These are phyloP conservation scores for Tulasnella sp. DNA, from an alignment of 768 basidiomycete species.

Conservation along the genomic window DNA sequence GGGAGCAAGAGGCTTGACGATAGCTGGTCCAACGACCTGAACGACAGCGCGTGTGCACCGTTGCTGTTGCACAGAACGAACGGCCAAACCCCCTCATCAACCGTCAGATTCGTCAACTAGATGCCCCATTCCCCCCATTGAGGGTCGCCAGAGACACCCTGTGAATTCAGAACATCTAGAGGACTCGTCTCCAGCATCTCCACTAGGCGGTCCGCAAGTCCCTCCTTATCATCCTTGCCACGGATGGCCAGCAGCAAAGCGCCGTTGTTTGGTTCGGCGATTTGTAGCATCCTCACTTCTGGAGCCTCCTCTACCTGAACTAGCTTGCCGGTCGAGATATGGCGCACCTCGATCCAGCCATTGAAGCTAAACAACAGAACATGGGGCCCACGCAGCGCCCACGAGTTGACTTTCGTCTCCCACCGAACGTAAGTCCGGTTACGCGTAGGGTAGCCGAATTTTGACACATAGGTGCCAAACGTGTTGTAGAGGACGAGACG, in stretches of 20 bases:
- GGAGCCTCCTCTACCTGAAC: slow-evolving; percentile 77
- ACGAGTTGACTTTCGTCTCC: slow-evolving; percentile 67
- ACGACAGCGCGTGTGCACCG: not conserved
- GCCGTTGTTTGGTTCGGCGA: slow-evolving; percentile 41
- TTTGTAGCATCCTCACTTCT: slow-evolving; percentile 63
- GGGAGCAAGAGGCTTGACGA: not conserved
- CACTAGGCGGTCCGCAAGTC: slow-evolving; percentile 57
- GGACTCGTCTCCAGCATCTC: slow-evolving; percentile 69
- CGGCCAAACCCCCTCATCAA: not conserved
- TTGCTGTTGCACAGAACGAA: not conserved
- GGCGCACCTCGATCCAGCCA: slow-evolving; percentile 71
- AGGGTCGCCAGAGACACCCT: slow-evolving; percentile 32
- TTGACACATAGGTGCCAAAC: slow-evolving; percentile 72
- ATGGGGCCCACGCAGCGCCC: slow-evolving; percentile 56
- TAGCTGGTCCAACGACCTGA: not conserved
- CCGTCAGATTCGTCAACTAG: slow-evolving; percentile 31
- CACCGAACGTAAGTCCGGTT: slow-evolving; percentile 63
- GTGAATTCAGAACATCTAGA: slow-evolving; percentile 36
- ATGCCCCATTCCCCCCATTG: slow-evolving; percentile 69
- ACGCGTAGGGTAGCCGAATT: slow-evolving; percentile 61
- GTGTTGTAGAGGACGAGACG: slow-evolving; percentile 70
- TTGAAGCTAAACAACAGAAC: slow-evolving; percentile 63
- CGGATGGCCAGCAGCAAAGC: slow-evolving; percentile 61
- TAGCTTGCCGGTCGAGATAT: slow-evolving; percentile 58
- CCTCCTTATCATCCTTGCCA: slow-evolving; percentile 55